These are phyloP conservation scores for Trebouxia sp. DNA, from an alignment of 139 green algal species.

Conservation along the genomic window DNA sequence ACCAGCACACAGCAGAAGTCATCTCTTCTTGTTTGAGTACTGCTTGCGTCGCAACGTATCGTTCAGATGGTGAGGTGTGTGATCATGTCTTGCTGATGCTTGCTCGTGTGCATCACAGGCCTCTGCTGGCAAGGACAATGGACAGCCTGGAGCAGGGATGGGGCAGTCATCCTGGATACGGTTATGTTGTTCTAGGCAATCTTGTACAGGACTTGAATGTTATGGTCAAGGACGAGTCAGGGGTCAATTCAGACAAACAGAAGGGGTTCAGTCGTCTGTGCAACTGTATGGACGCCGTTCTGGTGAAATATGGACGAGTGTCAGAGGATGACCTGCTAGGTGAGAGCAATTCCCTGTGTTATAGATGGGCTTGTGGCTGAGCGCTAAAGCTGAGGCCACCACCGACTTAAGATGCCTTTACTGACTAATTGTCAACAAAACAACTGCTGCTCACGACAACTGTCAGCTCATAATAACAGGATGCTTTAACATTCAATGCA, in stretches of 20 bases:
- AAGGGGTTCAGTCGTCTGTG: constrained; percentile 1
- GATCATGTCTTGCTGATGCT: not conserved
- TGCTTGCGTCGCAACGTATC: not conserved
- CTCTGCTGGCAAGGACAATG: constrained; percentile 28
- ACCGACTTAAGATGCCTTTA: too few species aligned
- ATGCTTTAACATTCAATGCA: too few species aligned
- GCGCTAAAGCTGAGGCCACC: too few species aligned
- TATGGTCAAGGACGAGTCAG: not conserved
- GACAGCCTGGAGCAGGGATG: constrained; percentile 25
- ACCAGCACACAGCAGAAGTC: too few species aligned
- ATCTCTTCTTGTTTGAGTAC: too few species aligned
- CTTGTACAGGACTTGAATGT: not conserved
- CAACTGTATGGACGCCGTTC: not conserved
- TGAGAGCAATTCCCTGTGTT: too few species aligned
- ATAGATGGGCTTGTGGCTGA: too few species aligned
- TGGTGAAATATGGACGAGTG: not conserved
- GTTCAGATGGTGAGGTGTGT: not conserved
- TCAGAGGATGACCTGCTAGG: not conserved
- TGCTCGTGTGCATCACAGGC: constrained; percentile 10
- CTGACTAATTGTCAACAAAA: too few species aligned
- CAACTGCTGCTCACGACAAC: too few species aligned
- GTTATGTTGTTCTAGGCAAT: not conserved
- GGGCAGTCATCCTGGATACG: constrained; percentile 21
- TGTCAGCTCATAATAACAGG: too few species aligned
- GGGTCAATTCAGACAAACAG: not conserved